Conservation (phyloP, 352 stramenopile species). For the Phytophthora pini region DNA sequence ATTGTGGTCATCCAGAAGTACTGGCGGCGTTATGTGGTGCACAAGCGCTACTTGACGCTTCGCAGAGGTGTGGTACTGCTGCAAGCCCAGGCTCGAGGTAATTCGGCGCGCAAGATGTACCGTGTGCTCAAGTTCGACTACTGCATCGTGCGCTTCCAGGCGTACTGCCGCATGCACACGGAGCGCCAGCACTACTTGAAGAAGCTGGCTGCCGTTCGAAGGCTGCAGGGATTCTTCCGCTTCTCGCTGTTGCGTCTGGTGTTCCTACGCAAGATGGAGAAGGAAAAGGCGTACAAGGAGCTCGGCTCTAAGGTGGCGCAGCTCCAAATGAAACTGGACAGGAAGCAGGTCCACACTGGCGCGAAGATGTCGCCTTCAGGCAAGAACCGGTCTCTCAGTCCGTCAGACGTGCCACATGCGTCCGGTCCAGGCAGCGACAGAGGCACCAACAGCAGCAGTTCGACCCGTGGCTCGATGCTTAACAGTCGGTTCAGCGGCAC, state of each 20-base stretch:
- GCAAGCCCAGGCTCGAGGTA: conserved; percentile 69
- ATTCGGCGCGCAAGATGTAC: conserved; percentile 67
- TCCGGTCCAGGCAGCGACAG: conserved; percentile 23
- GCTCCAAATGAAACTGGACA: conserved; percentile 73
- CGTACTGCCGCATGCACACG: conserved; percentile 65
- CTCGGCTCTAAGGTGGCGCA: conserved; percentile 77
- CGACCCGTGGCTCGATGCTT: conserved; percentile 59
- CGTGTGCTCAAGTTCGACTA: conserved; percentile 80
- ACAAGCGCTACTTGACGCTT: conserved; percentile 60
- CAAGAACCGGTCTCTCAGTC: conserved; percentile 35
- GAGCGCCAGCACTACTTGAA: conserved; percentile 63
- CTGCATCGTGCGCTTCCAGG: conserved; percentile 78
- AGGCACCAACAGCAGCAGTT: conserved; percentile 35
- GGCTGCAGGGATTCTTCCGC: conserved; percentile 81
- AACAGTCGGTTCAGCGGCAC: conserved; percentile 64
- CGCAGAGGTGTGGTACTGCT: conserved; percentile 58
- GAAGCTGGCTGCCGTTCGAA: conserved; percentile 48
- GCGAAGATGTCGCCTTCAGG: conserved; percentile 54
- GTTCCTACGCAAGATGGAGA: conserved; percentile 83
- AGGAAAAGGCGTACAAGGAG: conserved; percentile 80
- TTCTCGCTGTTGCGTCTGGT: conserved; percentile 79
- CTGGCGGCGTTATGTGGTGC: conserved; percentile 73
- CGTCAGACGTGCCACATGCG: conserved; percentile 32
- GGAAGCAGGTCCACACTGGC: conserved; percentile 53
- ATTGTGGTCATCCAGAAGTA: conserved; percentile 76